Conservation (phyloP, 371 early-diverging fungal genomes). For the Zychaea mexicana region DNA sequence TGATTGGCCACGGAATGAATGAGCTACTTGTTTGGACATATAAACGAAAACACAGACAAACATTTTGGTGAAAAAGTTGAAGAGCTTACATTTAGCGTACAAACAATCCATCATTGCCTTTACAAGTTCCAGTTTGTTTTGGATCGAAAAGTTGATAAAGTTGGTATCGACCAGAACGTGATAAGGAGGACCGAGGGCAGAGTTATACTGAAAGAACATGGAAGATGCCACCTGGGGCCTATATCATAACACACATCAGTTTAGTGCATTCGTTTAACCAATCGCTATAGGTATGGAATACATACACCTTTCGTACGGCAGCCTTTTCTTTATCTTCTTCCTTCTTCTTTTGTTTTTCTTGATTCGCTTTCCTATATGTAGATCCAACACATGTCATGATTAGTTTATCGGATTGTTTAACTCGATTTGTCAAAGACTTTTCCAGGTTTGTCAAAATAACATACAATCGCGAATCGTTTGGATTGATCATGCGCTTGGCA, state of each 20-base stretch:
- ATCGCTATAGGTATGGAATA: neutral
- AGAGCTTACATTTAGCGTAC: conserved; percentile 85
- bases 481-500: conserved; percentile 90
- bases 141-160: conserved; percentile 99
- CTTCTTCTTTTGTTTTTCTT: conserved; percentile 77
- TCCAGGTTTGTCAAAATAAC: conserved; percentile 12
- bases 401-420: too few species aligned
- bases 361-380: conserved; percentile 69
- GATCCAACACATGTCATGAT: too few species aligned
- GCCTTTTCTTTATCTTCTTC: conserved; percentile 71
- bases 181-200: conserved; percentile 98
- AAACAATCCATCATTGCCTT: conserved; percentile 99
- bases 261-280: neutral
- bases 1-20: neutral
- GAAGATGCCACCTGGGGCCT: conserved; percentile 93
- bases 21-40: too few species aligned
- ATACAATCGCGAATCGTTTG: conserved; percentile 88
- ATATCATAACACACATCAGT: conserved; percentile 10
- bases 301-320: conserved; percentile 82
- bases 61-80: neutral
- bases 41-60: neutral
- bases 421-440: neutral
- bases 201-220: conserved; percentile 97
- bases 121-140: conserved; percentile 98
- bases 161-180: conserved; percentile 99